These are phyloP conservation scores for Nakazawaea holstii DNA, from an alignment of 805 yeast genomes.

Conservation along the genomic window DNA sequence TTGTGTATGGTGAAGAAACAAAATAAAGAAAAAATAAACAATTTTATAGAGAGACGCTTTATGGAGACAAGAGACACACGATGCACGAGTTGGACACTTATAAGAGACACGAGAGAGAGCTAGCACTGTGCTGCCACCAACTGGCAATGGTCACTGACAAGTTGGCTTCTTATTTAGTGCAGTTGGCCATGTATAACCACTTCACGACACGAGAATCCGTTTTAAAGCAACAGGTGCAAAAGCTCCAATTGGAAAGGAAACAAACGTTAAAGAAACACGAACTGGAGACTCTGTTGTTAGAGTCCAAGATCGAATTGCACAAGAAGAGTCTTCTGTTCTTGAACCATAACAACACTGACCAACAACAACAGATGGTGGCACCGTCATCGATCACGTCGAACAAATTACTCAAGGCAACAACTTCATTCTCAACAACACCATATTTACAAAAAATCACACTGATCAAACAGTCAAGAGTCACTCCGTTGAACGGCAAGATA, in stretches of 20 bases:
- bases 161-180: too few relatives aligned
- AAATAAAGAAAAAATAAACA: too few relatives aligned
- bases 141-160: too few relatives aligned
- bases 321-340: constrained; percentile 7
- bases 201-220: not conserved
- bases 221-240: not conserved
- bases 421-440: constrained; percentile 18
- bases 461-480: constrained; percentile 6
- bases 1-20: too few relatives aligned
- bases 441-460: constrained; percentile 13
- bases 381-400: constrained; percentile 7
- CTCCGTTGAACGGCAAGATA: constrained; percentile 8
- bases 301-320: constrained; percentile 10
- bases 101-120: too few relatives aligned
- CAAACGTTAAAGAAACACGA: constrained; percentile 5
- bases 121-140: too few relatives aligned
- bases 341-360: not conserved
- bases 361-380: not conserved
- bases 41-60: too few relatives aligned
- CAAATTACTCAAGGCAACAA: constrained; percentile 3
- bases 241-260: constrained; percentile 8
- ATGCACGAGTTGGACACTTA: too few relatives aligned
- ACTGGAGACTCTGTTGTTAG: constrained; percentile 8
- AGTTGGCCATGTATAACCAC: too few relatives aligned
- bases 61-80: too few relatives aligned